A percentile compares a stretch with the other conserved stretches of the same genome.
Conservation (phyloP, 441 rosid species). For the Populus tomentosa region DNA sequence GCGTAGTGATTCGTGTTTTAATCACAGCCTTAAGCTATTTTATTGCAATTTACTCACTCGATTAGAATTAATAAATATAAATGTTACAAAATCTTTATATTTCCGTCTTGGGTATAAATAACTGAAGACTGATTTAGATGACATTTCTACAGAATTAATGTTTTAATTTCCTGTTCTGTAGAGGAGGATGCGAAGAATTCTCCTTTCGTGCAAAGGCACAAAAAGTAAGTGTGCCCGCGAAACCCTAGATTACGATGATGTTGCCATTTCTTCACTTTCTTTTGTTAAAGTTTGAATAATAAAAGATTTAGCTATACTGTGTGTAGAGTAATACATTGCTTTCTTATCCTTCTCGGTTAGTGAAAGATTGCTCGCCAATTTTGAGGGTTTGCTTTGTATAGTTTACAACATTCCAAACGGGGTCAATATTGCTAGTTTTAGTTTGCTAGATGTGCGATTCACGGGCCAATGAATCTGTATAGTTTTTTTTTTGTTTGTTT, state of each 20-base stretch:
- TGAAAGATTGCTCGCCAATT: neutral
- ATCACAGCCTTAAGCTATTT: neutral
- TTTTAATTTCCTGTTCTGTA: slow-evolving; percentile 19
- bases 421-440: no score
- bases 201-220: slow-evolving; percentile 71
- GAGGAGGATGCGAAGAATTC: slow-evolving; percentile 92
- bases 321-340: no score
- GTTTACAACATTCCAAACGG: neutral
- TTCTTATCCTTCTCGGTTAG: neutral
- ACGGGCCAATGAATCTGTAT: neutral
- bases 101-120: neutral
- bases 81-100: neutral
- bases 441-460: neutral
- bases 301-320: no score
- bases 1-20: neutral
- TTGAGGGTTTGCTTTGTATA: neutral
- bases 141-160: neutral
- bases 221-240: slow-evolving; percentile 26
- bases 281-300: neutral
- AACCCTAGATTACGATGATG: slow-evolving; percentile 8
- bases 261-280: neutral
- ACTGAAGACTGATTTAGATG: neutral
- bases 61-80: neutral
- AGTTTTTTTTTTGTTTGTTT: no score
- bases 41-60: neutral